A percentile compares a stretch with the other conserved stretches of the same genome.
phyloP scores from a whole-genome alignment of 139 green algal genomes.

The Mesostigma viride region DNA sequence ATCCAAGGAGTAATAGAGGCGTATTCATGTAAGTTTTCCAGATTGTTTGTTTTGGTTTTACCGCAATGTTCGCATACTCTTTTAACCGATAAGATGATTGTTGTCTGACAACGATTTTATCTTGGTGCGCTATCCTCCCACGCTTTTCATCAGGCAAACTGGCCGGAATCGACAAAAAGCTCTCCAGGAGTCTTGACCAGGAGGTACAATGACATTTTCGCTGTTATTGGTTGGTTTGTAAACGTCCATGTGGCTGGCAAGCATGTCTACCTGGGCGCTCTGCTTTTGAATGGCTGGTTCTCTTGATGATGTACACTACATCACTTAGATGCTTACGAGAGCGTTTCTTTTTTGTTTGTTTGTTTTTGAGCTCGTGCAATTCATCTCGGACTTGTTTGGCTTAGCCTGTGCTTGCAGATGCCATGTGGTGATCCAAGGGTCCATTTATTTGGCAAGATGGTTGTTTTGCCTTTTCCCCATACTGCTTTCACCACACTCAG shows the following conservation, averaged over 20 bases:
- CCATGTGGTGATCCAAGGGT: no score
- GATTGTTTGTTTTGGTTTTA: background rate
- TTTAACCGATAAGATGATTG: conserved; percentile 7
- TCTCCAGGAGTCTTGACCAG: conserved; percentile 77
- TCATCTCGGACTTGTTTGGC: no score
- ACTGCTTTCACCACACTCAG: background rate
- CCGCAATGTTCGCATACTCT: background rate
- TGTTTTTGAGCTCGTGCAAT: no score
- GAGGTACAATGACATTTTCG: conserved; percentile 49
- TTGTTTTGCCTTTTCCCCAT: background rate
- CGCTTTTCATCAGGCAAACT: conserved; percentile 72
- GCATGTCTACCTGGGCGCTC: no score
- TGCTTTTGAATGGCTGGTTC: background rate
- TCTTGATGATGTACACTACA: no score
- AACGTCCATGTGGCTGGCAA: no score
- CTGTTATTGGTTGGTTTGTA: no score
- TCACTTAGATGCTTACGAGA: no score
- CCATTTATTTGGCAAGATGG: no score
- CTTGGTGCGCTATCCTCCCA: background rate
- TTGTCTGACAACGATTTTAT: conserved; percentile 6
- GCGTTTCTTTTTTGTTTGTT: no score
- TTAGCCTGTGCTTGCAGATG: no score
- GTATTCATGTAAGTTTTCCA: conserved; percentile 72
- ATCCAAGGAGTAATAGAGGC: conserved; percentile 77
- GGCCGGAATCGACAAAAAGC: conserved; percentile 91